These are phyloP conservation scores for Colletotrichum brevisporum DNA, from an alignment of 2,329 filamentous ascomycete species.

Conservation along the genomic window DNA sequence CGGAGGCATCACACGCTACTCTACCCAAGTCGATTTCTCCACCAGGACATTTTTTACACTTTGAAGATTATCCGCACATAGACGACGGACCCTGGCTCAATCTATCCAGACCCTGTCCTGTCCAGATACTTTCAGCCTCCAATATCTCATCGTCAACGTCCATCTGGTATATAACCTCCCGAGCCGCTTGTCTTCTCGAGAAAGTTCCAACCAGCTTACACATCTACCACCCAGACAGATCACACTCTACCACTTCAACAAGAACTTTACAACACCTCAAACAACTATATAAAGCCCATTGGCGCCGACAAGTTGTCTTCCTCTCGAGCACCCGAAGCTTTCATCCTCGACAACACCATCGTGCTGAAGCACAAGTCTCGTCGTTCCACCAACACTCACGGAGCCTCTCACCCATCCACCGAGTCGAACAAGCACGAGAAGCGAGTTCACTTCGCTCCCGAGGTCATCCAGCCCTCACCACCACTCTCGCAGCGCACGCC, in stretches of 20 bases:
- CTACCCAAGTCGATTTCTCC: conserved; percentile 18
- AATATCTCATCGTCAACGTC: not conserved
- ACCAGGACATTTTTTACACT: conserved; percentile 38
- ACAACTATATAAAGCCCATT: not conserved
- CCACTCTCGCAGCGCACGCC: conserved; percentile 29
- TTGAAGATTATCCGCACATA: conserved; percentile 13
- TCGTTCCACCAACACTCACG: conserved; percentile 15
- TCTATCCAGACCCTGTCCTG: conserved; percentile 12
- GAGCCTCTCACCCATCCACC: not conserved
- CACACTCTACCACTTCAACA: not conserved
- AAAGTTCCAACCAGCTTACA: conserved; percentile 30
- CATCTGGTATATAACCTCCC: conserved; percentile 31
- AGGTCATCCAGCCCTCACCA: conserved; percentile 26
- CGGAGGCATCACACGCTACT: not conserved
- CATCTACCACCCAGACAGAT: conserved; percentile 10
- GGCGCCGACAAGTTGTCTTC: conserved; percentile 28
- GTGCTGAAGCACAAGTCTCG: conserved; percentile 29
- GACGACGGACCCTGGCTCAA: conserved; percentile 8
- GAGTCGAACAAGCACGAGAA: conserved; percentile 6
- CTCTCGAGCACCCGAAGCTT: conserved; percentile 25
- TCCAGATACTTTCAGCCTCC: conserved; percentile 26
- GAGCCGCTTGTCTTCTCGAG: not conserved
- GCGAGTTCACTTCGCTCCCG: conserved; percentile 30
- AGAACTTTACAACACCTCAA: not conserved
- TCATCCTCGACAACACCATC: conserved; percentile 35